phyloP scores from a whole-genome alignment of 2,329 filamentous ascomycete genomes.

The Arthrobotrys megalospora region DNA sequence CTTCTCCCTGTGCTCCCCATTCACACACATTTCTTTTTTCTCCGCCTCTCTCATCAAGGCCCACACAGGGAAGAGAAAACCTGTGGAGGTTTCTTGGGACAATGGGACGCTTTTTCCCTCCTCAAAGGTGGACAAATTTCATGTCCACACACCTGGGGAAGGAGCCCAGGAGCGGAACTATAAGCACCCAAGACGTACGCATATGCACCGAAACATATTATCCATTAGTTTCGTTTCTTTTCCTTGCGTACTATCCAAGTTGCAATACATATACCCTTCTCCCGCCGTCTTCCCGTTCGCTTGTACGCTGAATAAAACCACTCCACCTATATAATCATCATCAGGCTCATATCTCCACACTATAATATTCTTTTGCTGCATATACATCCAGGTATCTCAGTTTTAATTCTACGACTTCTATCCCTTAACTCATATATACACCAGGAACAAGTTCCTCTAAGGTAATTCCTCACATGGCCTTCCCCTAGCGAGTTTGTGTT shows the following conservation, averaged over 20 bases:
- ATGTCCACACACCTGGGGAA: conserved; percentile 45
- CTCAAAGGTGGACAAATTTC: conserved; percentile 46
- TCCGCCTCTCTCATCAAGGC: not conserved
- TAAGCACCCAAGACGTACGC: conserved; percentile 44
- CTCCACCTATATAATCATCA: conserved; percentile 59
- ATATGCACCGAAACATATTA: conserved; percentile 45
- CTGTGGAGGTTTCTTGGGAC: conserved; percentile 20
- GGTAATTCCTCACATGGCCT: conserved; percentile 36
- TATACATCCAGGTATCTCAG: conserved; percentile 11
- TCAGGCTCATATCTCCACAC: conserved; percentile 54
- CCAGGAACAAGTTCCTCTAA: conserved; percentile 23
- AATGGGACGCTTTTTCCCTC: conserved; percentile 42
- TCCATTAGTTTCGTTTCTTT: conserved; percentile 60
- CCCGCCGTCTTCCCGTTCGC: conserved; percentile 47
- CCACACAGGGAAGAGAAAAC: conserved; percentile 19
- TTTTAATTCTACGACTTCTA: conserved; percentile 9
- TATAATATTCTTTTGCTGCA: conserved; percentile 46
- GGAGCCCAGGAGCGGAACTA: conserved; percentile 57
- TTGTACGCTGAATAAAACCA: conserved; percentile 56
- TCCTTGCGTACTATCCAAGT: conserved; percentile 31
- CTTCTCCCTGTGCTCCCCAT: not conserved
- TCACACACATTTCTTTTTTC: conserved; percentile 1
- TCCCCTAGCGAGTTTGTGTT: conserved; percentile 9
- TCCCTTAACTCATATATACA: conserved; percentile 8
- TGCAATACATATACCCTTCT: conserved; percentile 57